Evolutionary conservation across 495 filamentous ascomycete genomes (phyloP).

Genomic region (Xylaria palmicola): DNA sequence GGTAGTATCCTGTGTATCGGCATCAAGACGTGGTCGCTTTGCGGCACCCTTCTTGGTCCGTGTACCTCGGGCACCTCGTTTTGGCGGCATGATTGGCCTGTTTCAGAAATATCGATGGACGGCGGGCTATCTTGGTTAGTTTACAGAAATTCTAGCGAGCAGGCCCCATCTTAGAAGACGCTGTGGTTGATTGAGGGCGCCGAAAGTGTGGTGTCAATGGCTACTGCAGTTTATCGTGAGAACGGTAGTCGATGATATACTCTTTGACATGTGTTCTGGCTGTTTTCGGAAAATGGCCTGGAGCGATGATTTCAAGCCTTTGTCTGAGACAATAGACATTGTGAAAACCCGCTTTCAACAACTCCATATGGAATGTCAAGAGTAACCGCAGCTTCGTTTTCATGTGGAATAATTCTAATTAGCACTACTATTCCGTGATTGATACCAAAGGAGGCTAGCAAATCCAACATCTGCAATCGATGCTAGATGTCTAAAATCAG

Average conservation of each 20-base stretch:
- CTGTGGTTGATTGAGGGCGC: not conserved
- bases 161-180: not conserved
- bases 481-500: too few relatives aligned
- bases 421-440: not conserved
- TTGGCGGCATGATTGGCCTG: not conserved
- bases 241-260: not conserved
- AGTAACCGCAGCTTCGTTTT: not conserved
- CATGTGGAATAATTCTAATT: not conserved
- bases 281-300: not conserved
- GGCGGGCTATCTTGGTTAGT: not conserved
- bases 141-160: not conserved
- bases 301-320: not conserved
- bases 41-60: not conserved
- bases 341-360: conserved; percentile 10
- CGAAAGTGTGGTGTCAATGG: not conserved
- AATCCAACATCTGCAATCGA: too few relatives aligned
- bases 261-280: not conserved
- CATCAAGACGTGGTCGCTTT: not conserved
- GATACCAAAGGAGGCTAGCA: too few relatives aligned
- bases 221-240: not conserved
- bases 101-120: not conserved
- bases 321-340: conserved; percentile 7
- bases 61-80: not conserved
- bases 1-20: not conserved
- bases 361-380: not conserved